Percentiles rank a stretch among this genome's conserved stretches.
Evolutionary conservation across 305 asterid species (phyloP).

Genomic region (Rubia balearica): DNA sequence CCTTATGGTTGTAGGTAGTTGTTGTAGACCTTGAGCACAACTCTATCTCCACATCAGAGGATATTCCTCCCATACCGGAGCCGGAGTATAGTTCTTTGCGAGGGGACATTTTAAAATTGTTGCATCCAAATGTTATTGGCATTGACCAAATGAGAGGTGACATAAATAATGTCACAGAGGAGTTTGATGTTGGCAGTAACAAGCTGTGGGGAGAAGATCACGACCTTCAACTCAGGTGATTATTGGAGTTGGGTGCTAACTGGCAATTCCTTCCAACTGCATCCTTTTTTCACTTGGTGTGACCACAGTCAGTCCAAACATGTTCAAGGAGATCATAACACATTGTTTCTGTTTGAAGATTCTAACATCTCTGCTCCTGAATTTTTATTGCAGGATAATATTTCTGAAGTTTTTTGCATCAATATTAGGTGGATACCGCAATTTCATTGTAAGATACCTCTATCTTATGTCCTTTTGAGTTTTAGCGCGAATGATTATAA

Average conservation of each 20-base stretch:
- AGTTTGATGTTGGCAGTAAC: constrained; percentile 42
- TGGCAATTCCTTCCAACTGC: constrained; percentile 13
- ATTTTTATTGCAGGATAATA: constrained; percentile 61
- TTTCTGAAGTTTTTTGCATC: constrained; percentile 92
- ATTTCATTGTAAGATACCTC: constrained; percentile 69
- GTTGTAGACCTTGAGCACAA: constrained; percentile 94
- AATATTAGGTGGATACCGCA: constrained; percentile 95
- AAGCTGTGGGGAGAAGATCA: constrained; percentile 84
- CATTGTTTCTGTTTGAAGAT: neutral
- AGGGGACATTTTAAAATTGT: constrained; percentile 59
- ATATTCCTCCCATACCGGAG: constrained; percentile 90
- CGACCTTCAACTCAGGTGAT: constrained; percentile 84
- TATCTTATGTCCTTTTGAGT: constrained; percentile 28
- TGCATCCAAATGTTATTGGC: constrained; percentile 80
- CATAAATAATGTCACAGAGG: constrained; percentile 34
- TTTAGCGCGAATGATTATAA: constrained; percentile 20
- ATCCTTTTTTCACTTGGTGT: neutral
- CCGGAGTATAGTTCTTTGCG: constrained; percentile 84
- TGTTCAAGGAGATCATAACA: neutral
- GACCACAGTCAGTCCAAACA: constrained; percentile 10
- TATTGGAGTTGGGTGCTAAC: constrained; percentile 17
- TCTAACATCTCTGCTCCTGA: constrained; percentile 17
- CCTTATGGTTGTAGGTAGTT: constrained; percentile 64
- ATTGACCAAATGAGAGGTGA: constrained; percentile 75
- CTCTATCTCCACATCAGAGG: constrained; percentile 85